Base-by-base conservation (phyloP, 768 basidiomycete genomes). In the Suillus plorans region DNA sequence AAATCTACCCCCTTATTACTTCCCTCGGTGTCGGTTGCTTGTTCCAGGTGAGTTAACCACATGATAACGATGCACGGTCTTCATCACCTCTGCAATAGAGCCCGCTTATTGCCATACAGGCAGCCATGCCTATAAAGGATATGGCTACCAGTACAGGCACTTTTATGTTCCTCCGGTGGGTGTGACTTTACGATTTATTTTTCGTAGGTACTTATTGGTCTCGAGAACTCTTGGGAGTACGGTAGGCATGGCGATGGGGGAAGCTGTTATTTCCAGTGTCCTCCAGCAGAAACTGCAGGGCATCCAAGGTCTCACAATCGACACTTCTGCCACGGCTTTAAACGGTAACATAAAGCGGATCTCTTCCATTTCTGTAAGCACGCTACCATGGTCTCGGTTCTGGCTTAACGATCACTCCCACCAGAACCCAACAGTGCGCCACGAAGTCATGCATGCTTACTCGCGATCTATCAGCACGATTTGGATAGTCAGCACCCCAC, bases 211-310 rank as follows among this genome's bases (percentile, higher is more conserved):
- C 20, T 67, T 36, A 61, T 18, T n/a, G n/a, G 36, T 60, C 45
- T 60, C 16, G 68, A 89, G 90, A 69, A 86, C 83, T 4, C 71
- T 93, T 59, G 91, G 92, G 18, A 90, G 88, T 44, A 89, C 91
- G 2, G 80, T 94, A 34, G 90, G 90, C 20, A 86, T 93, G 63
- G 84, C 90, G 1, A 73, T 91, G 52, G 90, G 91, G 37, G 87
- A 92, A 70, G 85, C 86, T 3, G 87, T 92, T 64, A 88, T 87
- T 67, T 80, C 88, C 2, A 87, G 85, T 57, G 86, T 87, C 45
- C 68, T 74, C 18, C 62, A 53, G 47, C 62, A 59, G 57, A 68
- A 31, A 41, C 47, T 76, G 22, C 62, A 31, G 22, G 65, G 49
- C 8, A 67, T 76, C 22, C 7, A 62, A 10, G 73, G 68, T 7